Evolutionary conservation across 2,329 filamentous ascomycete species (phyloP).

Genomic region (Torrubiella hemipterigena): DNA sequence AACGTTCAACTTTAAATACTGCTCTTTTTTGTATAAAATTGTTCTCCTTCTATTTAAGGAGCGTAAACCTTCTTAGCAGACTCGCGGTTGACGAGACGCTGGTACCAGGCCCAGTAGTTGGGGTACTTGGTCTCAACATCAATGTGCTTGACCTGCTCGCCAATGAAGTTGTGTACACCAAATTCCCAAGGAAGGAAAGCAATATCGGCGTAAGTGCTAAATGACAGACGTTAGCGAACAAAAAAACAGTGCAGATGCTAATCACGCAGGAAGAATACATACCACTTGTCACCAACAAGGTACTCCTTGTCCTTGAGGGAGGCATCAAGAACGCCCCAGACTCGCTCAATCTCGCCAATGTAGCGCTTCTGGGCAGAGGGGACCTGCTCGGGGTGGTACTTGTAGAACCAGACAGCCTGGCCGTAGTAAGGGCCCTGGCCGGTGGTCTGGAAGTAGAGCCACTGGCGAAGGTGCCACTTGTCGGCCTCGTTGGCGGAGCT

Average conservation of each 20-base stretch:
- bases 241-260: too few species aligned
- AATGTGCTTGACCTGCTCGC: constrained; percentile 10
- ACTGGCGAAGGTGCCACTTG: constrained; percentile 20
- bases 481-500: constrained; percentile 13
- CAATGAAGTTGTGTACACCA: constrained; percentile 7
- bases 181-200: constrained; percentile 19
- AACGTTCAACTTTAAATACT: too few species aligned
- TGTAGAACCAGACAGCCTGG: constrained; percentile 19
- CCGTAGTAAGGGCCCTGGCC: constrained; percentile 27
- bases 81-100: constrained; percentile 18
- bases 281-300: constrained; percentile 22
- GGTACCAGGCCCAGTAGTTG: constrained; percentile 21
- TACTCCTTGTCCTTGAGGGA: constrained; percentile 21
- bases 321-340: constrained; percentile 11
- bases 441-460: constrained; percentile 24
- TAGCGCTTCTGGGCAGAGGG: constrained; percentile 18
- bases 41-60: constrained; percentile 7
- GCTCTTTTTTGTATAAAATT: neutral
- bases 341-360: constrained; percentile 15
- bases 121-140: constrained; percentile 20
- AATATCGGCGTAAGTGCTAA: constrained; percentile 21
- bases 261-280: too few species aligned
- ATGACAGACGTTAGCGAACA: neutral
- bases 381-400: constrained; percentile 15
- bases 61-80: constrained; percentile 15